Evolutionary conservation across 1,284 basidiomycete genomes (phyloP), one percentile per base, ranked within the genome.

Genomic region (Apiotrichum brassicae): DNA sequence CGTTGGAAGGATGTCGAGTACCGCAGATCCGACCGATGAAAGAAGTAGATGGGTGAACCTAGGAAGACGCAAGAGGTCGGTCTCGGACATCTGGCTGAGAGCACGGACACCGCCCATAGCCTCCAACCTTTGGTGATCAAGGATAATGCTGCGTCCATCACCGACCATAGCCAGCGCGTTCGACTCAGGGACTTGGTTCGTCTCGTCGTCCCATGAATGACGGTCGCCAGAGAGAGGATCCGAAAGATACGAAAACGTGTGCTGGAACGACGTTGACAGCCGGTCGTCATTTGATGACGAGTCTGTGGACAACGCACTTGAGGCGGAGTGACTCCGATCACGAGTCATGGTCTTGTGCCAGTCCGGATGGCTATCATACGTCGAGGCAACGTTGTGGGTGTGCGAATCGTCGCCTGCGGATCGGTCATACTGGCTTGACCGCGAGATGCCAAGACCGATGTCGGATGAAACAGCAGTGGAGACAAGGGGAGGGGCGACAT

Each of bases 31-130:
- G 6, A 84, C 86, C 16, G 82, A 82, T 18, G 85, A 81, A 44
- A 95, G 80, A 39, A 94, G 78, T 43, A 95, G 78, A 76, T 95
- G 91, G 0, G 91, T 95, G 19, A 88, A 89, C 32, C 85, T 90
- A 90, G 66, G 32, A 42, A 51, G 46, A 22, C 45, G 48, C 55
- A 53, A n/a, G 20, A 56, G n/a, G 4, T 56, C 55, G 32, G 39
- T 45, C 19, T 56, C 51, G 14, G 46, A 35, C 55, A 56, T 53
- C 20, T 30, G 23, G 25, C 47, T 22, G 46, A 73, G 43, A 8
- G 54, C 58, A 3, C 53, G 56, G 9, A 68, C 22, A 1, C 70
- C 68, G 19, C 70, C 70, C 58, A 72, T 62, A n/a, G 58, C 57
- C 24, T 67, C 59, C 14, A 75, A 44, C 41, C 55, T 60, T 22